A percentile compares a stretch with the other conserved stretches of the same genome.
Conservation (phyloP, 495 filamentous ascomycete genomes). For the Cercophora samala region DNA sequence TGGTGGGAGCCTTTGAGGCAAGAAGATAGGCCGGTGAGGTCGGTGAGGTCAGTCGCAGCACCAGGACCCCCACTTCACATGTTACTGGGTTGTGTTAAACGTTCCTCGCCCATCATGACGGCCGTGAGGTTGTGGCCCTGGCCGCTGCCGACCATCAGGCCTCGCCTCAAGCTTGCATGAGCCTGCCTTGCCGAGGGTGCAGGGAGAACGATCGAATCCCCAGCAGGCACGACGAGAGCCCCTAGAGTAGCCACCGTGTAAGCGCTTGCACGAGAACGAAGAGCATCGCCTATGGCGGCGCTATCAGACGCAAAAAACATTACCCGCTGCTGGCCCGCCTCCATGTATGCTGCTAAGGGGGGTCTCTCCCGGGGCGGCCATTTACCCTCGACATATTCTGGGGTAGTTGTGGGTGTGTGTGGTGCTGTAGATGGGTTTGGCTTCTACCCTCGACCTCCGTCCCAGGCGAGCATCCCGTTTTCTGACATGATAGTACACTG, state of each 20-base stretch:
- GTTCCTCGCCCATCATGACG: constrained; percentile 13
- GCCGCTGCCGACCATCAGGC: constrained; percentile 4
- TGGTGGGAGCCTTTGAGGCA: not conserved
- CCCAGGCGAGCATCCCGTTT: not conserved
- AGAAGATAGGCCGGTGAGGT: constrained; percentile 4
- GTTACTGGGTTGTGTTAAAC: constrained; percentile 16
- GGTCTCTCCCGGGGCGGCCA: constrained; percentile 25
- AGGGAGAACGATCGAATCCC: not conserved
- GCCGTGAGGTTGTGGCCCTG: constrained; percentile 7
- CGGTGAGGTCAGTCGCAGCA: constrained; percentile 6
- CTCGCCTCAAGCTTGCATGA: constrained; percentile 22
- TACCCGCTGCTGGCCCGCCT: constrained; percentile 29
- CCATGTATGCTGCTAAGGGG: constrained; percentile 16
- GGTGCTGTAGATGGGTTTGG: not conserved
- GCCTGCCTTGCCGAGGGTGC: not conserved
- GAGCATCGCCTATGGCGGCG: not conserved
- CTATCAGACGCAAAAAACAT: constrained; percentile 17
- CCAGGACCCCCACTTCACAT: constrained; percentile 24
- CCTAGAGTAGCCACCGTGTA: not conserved
- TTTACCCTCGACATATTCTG: constrained; percentile 25
- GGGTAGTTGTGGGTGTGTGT: constrained; percentile 1
- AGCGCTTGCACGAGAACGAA: not conserved
- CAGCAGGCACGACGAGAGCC: not conserved
- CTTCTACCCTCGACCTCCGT: constrained; percentile 11
- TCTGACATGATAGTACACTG: constrained; percentile 19